Base-by-base conservation (phyloP, 2,329 filamentous ascomycete genomes). In the Clarireedia monteithiana region DNA sequence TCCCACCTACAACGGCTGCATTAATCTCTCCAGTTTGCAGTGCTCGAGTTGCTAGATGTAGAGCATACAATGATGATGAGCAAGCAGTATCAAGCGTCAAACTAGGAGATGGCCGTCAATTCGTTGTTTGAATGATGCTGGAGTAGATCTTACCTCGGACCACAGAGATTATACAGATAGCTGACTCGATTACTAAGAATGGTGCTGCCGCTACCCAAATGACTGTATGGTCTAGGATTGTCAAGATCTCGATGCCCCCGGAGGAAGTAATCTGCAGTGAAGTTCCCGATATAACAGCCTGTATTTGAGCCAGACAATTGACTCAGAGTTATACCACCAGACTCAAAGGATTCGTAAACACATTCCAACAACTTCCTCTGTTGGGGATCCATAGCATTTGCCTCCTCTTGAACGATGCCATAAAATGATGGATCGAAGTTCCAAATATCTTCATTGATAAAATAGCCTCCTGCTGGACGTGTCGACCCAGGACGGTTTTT, bases 131-230 rank as follows among this genome's bases (percentile, higher is more conserved):
- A 81, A 65, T 80, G 83, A 23, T 77, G 79, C 1, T 80, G 82
- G 53, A 82, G 78, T 12, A 83, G 65, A 0, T 77, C 80, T 66
- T 82, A 72, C 60, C 77, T 80, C 77, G 77, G 53, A 7, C 53
- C 53, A 24, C 48, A 44, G 9, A 55, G 48, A 38, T 55, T 49
- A 27, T 46, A 51, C 14, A 42, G n/a, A 50, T 55, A 50, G 6
- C 47, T 42, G 5, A 55, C 47, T 38, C 70, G 62, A 27, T 72
- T 72, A 12, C 49, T 52, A 3, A 60, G 49, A 23, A 60, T 58
- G 5, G n/a, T 47, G 23, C 26, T 20, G 26, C 50, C 56, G 10
- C 44, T 17, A 15, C 58, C 58, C 5, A 53, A 34, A 2, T 46
- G 9, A 1, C 26, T 26, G 50, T 71, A 72, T 27, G 68, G 68